phyloP scores from a whole-genome alignment of 768 basidiomycete genomes.

The Amanita rubescens region DNA sequence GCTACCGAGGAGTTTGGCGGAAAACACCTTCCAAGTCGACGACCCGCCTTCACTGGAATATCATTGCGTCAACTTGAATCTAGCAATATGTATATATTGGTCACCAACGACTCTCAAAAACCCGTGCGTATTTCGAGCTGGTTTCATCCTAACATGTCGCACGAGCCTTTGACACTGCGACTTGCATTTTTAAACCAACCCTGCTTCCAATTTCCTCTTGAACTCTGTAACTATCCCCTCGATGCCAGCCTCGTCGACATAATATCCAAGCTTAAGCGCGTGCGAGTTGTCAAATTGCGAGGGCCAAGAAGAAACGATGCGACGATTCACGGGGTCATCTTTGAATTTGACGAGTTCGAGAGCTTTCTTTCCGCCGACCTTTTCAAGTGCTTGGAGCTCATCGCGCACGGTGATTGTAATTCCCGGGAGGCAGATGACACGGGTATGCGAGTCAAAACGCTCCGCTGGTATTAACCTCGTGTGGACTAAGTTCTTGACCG shows the following conservation, averaged over 20 bases:
- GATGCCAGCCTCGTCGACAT: slow-evolving; percentile 40
- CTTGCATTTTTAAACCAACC: slow-evolving; percentile 4
- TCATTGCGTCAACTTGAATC: no score
- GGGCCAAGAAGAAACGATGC: slow-evolving; percentile 44
- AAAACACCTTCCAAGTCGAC: no score
- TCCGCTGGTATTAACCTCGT: slow-evolving; percentile 39
- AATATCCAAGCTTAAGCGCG: slow-evolving; percentile 34
- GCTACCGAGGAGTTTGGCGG: no score
- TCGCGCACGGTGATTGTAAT: slow-evolving; percentile 50
- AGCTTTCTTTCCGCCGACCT: slow-evolving; percentile 42
- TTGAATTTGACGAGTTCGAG: slow-evolving; percentile 39
- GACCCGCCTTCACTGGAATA: no score
- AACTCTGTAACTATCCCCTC: slow-evolving; percentile 12
- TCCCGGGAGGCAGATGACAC: slow-evolving; percentile 53
- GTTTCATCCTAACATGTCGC: no score
- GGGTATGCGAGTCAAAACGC: slow-evolving; percentile 34
- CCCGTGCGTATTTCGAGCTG: no score
- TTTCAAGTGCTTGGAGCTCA: slow-evolving; percentile 44
- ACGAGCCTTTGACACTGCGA: no score
- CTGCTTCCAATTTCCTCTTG: slow-evolving; percentile 19
- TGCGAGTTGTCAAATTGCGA: slow-evolving; percentile 37
- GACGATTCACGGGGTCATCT: slow-evolving; percentile 34
- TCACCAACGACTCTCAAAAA: no score
- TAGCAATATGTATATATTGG: no score
- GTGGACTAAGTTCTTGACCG: slow-evolving; percentile 44